Evolutionary conservation across 2,329 filamentous ascomycete species (phyloP).

Genomic region (Trichophaea hybrida): DNA sequence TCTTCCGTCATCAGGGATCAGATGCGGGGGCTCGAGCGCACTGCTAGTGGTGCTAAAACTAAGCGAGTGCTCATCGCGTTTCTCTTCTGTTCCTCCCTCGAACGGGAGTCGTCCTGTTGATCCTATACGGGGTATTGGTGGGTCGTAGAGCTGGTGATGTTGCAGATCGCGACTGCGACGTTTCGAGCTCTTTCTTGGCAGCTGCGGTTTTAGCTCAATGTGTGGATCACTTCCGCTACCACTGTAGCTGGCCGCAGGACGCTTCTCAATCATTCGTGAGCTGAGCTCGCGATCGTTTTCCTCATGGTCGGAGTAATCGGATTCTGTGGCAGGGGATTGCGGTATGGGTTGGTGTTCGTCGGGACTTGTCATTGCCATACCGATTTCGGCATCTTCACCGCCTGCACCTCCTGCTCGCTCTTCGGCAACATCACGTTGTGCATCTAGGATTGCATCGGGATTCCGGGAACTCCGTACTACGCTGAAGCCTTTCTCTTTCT

Average conservation of each 20-base stretch:
- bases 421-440: constrained; percentile 30
- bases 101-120: constrained; percentile 10
- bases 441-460: constrained; percentile 55
- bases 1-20: constrained; percentile 25
- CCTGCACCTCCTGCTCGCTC: constrained; percentile 32
- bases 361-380: constrained; percentile 41
- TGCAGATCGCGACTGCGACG: constrained; percentile 31
- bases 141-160: constrained; percentile 3
- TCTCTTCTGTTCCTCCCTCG: not conserved
- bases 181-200: constrained; percentile 62
- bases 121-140: not conserved
- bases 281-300: constrained; percentile 33
- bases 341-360: constrained; percentile 40
- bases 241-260: constrained; percentile 29
- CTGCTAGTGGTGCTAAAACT: constrained; percentile 22
- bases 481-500: constrained; percentile 92
- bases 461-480: constrained; percentile 83
- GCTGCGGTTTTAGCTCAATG: constrained; percentile 36
- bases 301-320: constrained; percentile 33
- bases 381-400: constrained; percentile 7
- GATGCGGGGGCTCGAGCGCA: constrained; percentile 28
- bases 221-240: constrained; percentile 19
- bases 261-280: constrained; percentile 32
- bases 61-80: constrained; percentile 1
- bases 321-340: constrained; percentile 36